phyloP scores from a whole-genome alignment of 2,329 filamentous ascomycete species.

The Calycina marina region DNA sequence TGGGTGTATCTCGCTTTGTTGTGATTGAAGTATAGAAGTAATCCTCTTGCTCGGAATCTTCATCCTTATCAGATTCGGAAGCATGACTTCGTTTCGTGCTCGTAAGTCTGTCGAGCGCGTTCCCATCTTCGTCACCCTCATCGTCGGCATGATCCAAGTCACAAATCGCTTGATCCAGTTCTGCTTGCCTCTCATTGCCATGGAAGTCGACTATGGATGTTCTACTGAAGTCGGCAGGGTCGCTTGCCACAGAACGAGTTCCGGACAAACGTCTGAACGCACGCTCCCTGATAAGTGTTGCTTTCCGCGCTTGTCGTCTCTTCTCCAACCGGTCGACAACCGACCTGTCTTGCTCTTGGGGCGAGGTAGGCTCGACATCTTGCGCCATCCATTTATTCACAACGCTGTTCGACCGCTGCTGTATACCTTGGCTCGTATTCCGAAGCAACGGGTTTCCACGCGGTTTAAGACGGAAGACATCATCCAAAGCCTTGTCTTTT shows the following conservation, averaged over 20 bases:
- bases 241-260: constrained; percentile 44
- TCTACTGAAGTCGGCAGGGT: constrained; percentile 42
- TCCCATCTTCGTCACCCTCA: constrained; percentile 65
- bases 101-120: constrained; percentile 30
- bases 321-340: constrained; percentile 42
- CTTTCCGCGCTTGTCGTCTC: constrained; percentile 18
- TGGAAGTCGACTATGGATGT: constrained; percentile 28
- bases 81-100: constrained; percentile 18
- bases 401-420: constrained; percentile 69
- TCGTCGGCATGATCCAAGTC: constrained; percentile 44
- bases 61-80: constrained; percentile 16
- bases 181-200: constrained; percentile 1
- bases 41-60: constrained; percentile 29
- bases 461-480: constrained; percentile 70
- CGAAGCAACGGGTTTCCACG: constrained; percentile 39
- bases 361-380: constrained; percentile 37
- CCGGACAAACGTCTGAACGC: constrained; percentile 24
- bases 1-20: constrained; percentile 23
- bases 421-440: constrained; percentile 47
- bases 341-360: constrained; percentile 44
- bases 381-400: constrained; percentile 79
- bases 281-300: constrained; percentile 10
- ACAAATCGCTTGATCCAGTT: background rate
- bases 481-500: constrained; percentile 79
- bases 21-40: constrained; percentile 40